phyloP scores from a whole-genome alignment of 2,329 filamentous ascomycete species.

The Ceratocystis ficicola region DNA sequence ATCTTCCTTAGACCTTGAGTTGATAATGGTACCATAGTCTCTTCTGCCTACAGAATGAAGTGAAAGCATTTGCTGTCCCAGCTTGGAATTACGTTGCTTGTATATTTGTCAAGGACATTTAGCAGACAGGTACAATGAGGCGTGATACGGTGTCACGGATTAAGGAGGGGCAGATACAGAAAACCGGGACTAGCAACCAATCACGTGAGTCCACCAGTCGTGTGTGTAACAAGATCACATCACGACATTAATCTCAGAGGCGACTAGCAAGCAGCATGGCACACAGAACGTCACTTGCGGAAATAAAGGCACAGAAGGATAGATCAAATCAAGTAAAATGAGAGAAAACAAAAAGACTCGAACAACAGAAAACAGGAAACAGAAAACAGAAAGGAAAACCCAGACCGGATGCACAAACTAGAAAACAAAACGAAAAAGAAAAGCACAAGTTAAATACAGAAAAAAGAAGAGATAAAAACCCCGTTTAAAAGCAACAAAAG shows the following conservation, averaged over 20 bases:
- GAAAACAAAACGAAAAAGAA: constrained; percentile 1
- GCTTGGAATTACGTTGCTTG: too few species aligned
- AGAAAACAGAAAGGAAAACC: constrained; percentile 22
- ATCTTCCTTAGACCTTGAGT: too few species aligned
- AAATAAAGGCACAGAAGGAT: neutral
- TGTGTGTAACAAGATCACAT: too few species aligned
- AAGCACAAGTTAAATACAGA: constrained; percentile 20
- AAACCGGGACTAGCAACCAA: too few species aligned
- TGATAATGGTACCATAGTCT: neutral
- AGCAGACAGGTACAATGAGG: too few species aligned
- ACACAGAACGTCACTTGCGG: neutral
- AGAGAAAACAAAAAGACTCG: too few species aligned
- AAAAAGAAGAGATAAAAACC: constrained; percentile 27
- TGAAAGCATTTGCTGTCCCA: neutral
- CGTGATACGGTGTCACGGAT: too few species aligned
- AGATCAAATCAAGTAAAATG: constrained; percentile 19
- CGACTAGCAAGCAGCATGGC: too few species aligned
- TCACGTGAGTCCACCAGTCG: too few species aligned
- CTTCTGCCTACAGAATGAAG: neutral
- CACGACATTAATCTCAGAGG: too few species aligned
- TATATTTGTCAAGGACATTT: too few species aligned
- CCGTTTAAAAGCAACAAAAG: constrained; percentile 24
- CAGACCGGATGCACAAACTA: constrained; percentile 12
- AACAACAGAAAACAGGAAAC: constrained; percentile 23
- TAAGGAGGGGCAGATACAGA: too few species aligned